These are phyloP conservation scores for Mycena galericulata DNA, from an alignment of 768 basidiomycete species.

Conservation along the genomic window DNA sequence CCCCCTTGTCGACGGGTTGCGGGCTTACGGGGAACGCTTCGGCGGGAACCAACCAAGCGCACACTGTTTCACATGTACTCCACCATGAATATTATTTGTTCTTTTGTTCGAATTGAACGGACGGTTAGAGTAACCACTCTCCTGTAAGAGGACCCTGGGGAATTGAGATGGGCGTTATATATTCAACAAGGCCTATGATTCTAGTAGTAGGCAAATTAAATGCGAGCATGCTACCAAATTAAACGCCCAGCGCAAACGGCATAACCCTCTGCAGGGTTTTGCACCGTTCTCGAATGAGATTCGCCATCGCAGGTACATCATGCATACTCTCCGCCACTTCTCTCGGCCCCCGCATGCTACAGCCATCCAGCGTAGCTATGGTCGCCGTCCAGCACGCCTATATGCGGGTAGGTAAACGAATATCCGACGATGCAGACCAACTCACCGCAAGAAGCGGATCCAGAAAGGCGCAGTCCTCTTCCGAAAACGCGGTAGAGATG, in stretches of 20 bases:
- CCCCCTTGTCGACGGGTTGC: too few relatives aligned
- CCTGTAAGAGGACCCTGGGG: too few relatives aligned
- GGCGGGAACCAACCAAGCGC: too few relatives aligned
- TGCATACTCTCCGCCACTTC: neutral
- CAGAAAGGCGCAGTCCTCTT: slow-evolving; percentile 11
- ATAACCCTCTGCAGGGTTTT: slow-evolving; percentile 5
- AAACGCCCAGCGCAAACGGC: slow-evolving; percentile 9
- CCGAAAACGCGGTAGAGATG: slow-evolving; percentile 12
- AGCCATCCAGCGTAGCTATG: neutral
- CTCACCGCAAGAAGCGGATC: slow-evolving; percentile 22
- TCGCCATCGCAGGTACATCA: slow-evolving; percentile 11
- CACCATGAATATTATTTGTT: too few relatives aligned
- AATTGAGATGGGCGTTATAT: too few relatives aligned
- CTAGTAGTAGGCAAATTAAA: too few relatives aligned
- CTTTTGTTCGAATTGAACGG: too few relatives aligned
- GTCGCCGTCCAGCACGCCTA: slow-evolving; percentile 16
- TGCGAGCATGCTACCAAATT: neutral
- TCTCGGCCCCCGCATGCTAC: neutral
- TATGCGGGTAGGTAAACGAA: neutral
- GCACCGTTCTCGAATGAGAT: slow-evolving; percentile 4
- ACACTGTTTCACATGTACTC: too few relatives aligned
- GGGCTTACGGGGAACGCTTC: too few relatives aligned
- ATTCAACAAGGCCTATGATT: too few relatives aligned
- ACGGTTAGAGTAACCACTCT: too few relatives aligned
- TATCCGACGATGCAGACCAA: neutral